Evolutionary conservation across 495 filamentous ascomycete genomes (phyloP).

Genomic region (Baudoinia panamericana): DNA sequence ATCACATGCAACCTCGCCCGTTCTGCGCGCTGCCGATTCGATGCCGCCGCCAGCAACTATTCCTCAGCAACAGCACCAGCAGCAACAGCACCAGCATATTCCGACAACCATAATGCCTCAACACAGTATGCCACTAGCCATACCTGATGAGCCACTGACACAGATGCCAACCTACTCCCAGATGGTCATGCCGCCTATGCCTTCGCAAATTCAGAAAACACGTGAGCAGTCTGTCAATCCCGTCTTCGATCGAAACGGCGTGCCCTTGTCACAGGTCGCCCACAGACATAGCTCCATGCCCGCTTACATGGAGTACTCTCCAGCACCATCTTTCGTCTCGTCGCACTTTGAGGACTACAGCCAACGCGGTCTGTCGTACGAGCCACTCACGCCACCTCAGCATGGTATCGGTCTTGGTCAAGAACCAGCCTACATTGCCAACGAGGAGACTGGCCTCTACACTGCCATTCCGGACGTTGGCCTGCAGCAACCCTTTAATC

Average conservation of each 20-base stretch:
- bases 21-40: slow-evolving; percentile 78
- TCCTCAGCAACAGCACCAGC: slow-evolving; percentile 41
- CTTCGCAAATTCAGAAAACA: slow-evolving; percentile 57
- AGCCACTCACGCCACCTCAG: slow-evolving; percentile 91
- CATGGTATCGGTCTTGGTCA: slow-evolving; percentile 61
- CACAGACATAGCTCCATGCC: slow-evolving; percentile 95
- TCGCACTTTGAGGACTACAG: slow-evolving; percentile 96
- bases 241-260: slow-evolving; percentile 84
- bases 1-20: slow-evolving; percentile 64
- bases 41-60: slow-evolving; percentile 70
- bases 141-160: slow-evolving; percentile 62
- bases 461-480: slow-evolving; percentile 77
- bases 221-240: slow-evolving; percentile 64
- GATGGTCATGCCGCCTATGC: slow-evolving; percentile 33
- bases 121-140: slow-evolving; percentile 34
- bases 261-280: slow-evolving; percentile 66
- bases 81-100: background rate
- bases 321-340: slow-evolving; percentile 91
- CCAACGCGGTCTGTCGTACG: slow-evolving; percentile 87
- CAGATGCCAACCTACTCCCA: slow-evolving; percentile 46
- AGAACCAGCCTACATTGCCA: slow-evolving; percentile 93
- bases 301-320: slow-evolving; percentile 93
- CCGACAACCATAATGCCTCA: slow-evolving; percentile 42
- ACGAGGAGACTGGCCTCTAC: slow-evolving; percentile 92
- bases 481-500: slow-evolving; percentile 48